These are phyloP conservation scores for Torulaspora delbrueckii DNA, from an alignment of 805 yeast genomes.

Conservation along the genomic window DNA sequence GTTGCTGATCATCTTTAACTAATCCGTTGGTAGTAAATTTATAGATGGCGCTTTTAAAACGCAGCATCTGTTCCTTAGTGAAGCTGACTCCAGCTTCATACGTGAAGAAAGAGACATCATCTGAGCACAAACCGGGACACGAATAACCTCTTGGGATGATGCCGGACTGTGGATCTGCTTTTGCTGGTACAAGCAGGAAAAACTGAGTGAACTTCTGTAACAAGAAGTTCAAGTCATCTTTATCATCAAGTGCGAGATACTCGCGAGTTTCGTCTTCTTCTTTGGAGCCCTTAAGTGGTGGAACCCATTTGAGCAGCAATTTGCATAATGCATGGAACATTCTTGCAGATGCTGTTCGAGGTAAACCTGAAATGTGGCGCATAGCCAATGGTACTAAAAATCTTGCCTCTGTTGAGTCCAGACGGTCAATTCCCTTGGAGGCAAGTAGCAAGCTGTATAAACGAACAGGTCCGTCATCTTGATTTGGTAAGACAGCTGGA, in stretches of 20 bases:
- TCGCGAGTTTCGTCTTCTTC: constrained; percentile 39
- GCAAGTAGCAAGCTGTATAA: constrained; percentile 61
- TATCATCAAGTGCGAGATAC: constrained; percentile 36
- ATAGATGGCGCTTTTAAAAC: constrained; percentile 39
- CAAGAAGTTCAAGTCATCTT: constrained; percentile 44
- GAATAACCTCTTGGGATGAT: constrained; percentile 42
- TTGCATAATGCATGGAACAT: constrained; percentile 58
- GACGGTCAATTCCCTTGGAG: constrained; percentile 61
- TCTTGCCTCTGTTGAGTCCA: constrained; percentile 36
- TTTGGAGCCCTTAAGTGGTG: constrained; percentile 44
- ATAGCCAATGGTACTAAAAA: constrained; percentile 46
- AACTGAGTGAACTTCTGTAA: constrained; percentile 48
- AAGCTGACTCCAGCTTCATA: constrained; percentile 62
- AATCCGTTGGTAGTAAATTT: constrained; percentile 32
- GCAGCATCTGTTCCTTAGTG: constrained; percentile 44
- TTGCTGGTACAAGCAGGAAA: constrained; percentile 50
- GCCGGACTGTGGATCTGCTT: constrained; percentile 32
- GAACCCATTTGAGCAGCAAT: constrained; percentile 45
- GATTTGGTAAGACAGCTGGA: constrained; percentile 43
- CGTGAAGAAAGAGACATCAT: constrained; percentile 59
- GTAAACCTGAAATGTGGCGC: constrained; percentile 41
- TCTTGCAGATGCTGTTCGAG: constrained; percentile 46
- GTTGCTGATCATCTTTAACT: constrained; percentile 38
- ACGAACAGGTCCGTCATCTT: constrained; percentile 49
- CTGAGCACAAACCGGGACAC: constrained; percentile 60